Percentiles rank a stretch among this genome's conserved stretches.
Conservation (phyloP, 441 rosid species). For the Cnidoscolus chayamansa region DNA sequence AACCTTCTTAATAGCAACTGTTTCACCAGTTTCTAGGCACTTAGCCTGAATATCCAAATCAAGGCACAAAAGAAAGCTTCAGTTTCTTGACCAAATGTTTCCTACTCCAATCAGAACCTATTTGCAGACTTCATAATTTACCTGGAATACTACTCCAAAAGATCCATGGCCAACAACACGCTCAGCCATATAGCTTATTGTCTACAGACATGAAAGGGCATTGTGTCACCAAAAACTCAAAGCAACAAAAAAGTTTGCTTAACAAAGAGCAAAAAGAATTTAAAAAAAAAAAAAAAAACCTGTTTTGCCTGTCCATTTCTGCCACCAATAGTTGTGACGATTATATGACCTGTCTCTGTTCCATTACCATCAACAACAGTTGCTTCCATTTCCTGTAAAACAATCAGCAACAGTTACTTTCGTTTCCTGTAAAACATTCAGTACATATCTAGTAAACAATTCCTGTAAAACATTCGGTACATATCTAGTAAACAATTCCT, state of each 20-base stretch:
- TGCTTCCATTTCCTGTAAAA: constrained; percentile 59
- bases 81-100: background rate
- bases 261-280: background rate
- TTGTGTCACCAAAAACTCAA: constrained; percentile 8
- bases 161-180: constrained; percentile 72
- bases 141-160: constrained; percentile 76
- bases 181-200: constrained; percentile 80
- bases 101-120: constrained; percentile 1
- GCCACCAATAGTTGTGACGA: constrained; percentile 68
- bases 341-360: constrained; percentile 66
- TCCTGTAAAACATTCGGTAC: constrained; percentile 40
- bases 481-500: constrained; percentile 38
- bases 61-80: background rate
- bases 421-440: background rate
- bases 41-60: constrained; percentile 45
- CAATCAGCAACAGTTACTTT: constrained; percentile 1
- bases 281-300: constrained; percentile 34
- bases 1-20: constrained; percentile 72
- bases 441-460: constrained; percentile 15
- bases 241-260: background rate
- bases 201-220: constrained; percentile 35
- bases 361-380: constrained; percentile 59
- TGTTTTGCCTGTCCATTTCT: constrained; percentile 68
- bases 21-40: constrained; percentile 66
- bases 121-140: constrained; percentile 12